These are phyloP conservation scores for Eimeria maxima DNA, from an alignment of 169 alveolate species.

Conservation along the genomic window DNA sequence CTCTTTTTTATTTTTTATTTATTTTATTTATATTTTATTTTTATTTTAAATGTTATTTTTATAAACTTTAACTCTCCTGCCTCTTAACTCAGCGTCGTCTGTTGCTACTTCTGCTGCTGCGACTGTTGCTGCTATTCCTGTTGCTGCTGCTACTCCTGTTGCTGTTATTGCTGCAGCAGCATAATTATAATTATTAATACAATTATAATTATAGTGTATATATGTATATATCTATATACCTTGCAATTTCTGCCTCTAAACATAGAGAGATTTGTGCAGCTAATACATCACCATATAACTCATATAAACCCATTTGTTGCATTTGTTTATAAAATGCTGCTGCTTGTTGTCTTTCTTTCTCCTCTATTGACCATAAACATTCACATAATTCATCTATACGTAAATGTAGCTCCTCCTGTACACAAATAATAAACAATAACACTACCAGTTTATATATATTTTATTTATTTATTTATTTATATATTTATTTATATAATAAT, in stretches of 20 bases:
- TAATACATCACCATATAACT: background rate
- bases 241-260: background rate
- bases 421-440: background rate
- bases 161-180: background rate
- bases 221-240: background rate
- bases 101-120: too few relatives aligned
- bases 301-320: background rate
- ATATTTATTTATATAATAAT: background rate
- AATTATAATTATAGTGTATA: background rate
- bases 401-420: slow-evolving; percentile 13
- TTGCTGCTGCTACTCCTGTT: background rate
- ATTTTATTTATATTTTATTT: background rate
- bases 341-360: background rate
- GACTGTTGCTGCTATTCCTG: too few relatives aligned
- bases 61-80: too few relatives aligned
- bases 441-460: too few relatives aligned
- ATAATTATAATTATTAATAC: background rate
- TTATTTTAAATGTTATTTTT: background rate
- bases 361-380: background rate
- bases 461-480: background rate
- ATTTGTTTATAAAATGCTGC: too few relatives aligned
- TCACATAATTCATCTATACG: slow-evolving; percentile 5
- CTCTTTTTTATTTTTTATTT: background rate
- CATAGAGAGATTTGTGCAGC: background rate
- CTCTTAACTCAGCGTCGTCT: too few relatives aligned